These are phyloP conservation scores for Hypoxylon cercidicola DNA, from an alignment of 495 filamentous ascomycete genomes.

Conservation along the genomic window DNA sequence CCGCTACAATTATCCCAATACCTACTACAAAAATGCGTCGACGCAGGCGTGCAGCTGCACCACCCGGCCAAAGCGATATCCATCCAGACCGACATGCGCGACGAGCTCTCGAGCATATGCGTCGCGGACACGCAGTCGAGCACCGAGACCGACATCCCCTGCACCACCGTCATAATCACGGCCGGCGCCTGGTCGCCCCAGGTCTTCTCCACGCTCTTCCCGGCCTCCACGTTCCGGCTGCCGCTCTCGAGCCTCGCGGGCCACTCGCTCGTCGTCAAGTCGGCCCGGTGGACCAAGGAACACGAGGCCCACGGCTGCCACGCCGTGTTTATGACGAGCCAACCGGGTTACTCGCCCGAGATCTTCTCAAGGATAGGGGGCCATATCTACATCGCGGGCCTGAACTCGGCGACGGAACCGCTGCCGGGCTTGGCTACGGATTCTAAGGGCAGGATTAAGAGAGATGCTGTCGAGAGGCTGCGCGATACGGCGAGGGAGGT, in stretches of 20 bases:
- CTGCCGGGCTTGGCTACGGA: conserved; percentile 67
- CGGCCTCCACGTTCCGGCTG: conserved; percentile 57
- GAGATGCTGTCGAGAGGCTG: conserved; percentile 61
- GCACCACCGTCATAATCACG: conserved; percentile 68
- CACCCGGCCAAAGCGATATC: conserved; percentile 68
- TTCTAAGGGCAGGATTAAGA: conserved; percentile 49
- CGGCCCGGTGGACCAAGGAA: conserved; percentile 63
- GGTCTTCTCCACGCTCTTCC: conserved; percentile 73
- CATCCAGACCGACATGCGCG: conserved; percentile 58
- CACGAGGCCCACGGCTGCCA: conserved; percentile 61
- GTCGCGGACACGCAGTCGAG: conserved; percentile 56
- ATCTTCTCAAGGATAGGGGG: conserved; percentile 72
- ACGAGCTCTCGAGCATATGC: conserved; percentile 58
- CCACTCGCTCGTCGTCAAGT: conserved; percentile 73
- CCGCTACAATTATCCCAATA: conserved; percentile 71
- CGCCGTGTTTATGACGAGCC: conserved; percentile 73
- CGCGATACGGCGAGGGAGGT: conserved; percentile 65
- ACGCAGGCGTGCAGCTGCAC: conserved; percentile 72
- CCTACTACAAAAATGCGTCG: conserved; percentile 65
- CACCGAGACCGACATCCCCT: conserved; percentile 65
- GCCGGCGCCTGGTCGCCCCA: conserved; percentile 75
- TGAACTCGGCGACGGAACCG: conserved; percentile 68
- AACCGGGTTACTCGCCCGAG: conserved; percentile 73
- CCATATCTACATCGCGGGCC: conserved; percentile 78
- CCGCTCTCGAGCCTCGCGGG: conserved; percentile 73